Base-by-base conservation (phyloP, 2,329 filamentous ascomycete genomes). In the Cercospora sp. region DNA sequence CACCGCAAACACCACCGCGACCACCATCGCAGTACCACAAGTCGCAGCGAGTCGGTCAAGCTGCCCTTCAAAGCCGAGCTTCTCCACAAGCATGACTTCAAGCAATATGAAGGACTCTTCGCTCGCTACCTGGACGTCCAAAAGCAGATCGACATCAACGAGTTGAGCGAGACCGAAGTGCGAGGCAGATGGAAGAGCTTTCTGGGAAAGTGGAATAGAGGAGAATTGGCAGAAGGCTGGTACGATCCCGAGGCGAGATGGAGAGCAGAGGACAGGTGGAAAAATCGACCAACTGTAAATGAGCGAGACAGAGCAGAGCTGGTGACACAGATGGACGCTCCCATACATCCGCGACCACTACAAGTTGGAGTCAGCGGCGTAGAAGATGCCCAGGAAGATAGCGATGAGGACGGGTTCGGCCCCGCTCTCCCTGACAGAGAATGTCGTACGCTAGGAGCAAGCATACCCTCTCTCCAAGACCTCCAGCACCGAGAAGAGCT, bases 121-220 rank as follows among this genome's bases (percentile, higher is more conserved):
- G 91, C 89, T 16, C 87, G 91, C 59, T 98, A 97, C 74, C 85
- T 98, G 28, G 91, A 94, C 74, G 87, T 97, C 37, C 94, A 98
- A 80, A 97, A 97, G 81, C 85, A 88, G 45, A 85, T 91, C 49
- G 82, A 90, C 63, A 82, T 96, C 1, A 84, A 89, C 18, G 85
- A 87, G 9, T 83, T 98, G 72, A 86, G 88, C 66, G 89, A 92
- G 70, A 85, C 87, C n/a, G 94, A 97, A 78, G 81, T 89, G 0
- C 90, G 86, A 71, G 93, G 94, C 1, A 84, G 94, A 65, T 99
- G 94, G 93, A 97, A 97, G 85, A 94, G 93, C 78, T 99, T 98
- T 75, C 79, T 94, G 12, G 85, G 87, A 3, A 94, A 93, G 84
- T 99, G 95, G 94, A 99, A 99, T 82, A 87, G 88, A 74, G 90